These are phyloP conservation scores for Patellifolia procumbens DNA, from an alignment of 179 eudicot genomes.

Conservation along the genomic window DNA sequence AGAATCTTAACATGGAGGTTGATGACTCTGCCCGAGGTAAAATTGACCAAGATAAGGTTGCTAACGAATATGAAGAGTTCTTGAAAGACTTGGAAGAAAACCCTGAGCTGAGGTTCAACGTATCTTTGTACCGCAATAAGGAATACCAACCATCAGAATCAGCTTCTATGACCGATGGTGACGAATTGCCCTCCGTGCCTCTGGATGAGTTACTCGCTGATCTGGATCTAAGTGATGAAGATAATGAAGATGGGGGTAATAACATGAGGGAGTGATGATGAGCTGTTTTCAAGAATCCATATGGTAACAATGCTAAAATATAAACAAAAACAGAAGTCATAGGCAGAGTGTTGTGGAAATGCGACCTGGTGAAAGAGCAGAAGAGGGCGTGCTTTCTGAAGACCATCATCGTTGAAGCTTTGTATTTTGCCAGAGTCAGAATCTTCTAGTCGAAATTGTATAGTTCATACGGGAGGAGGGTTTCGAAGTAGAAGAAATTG, in stretches of 20 bases:
- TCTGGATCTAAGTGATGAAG: slow-evolving; percentile 42
- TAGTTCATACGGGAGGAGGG: too few relatives aligned
- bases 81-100: slow-evolving; percentile 66
- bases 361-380: too few relatives aligned
- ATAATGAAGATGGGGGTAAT: slow-evolving; percentile 29
- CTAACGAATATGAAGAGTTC: slow-evolving; percentile 60
- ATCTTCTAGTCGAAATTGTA: too few relatives aligned
- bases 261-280: slow-evolving; percentile 41
- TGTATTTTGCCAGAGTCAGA: too few relatives aligned
- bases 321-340: too few relatives aligned
- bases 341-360: too few relatives aligned
- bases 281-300: not conserved
- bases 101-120: slow-evolving; percentile 65
- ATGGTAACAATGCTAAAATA: too few relatives aligned
- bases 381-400: too few relatives aligned
- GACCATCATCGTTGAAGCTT: too few relatives aligned
- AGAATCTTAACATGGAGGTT: too few relatives aligned
- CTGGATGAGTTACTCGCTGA: slow-evolving; percentile 63
- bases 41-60: slow-evolving; percentile 46
- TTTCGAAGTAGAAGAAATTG: too few relatives aligned
- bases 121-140: slow-evolving; percentile 56
- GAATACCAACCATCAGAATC: slow-evolving; percentile 62
- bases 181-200: slow-evolving; percentile 48
- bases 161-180: slow-evolving; percentile 54
- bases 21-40: slow-evolving; percentile 33